Conservation (phyloP, 306 rosid genomes). For the Chamaecrista fasciculata region DNA sequence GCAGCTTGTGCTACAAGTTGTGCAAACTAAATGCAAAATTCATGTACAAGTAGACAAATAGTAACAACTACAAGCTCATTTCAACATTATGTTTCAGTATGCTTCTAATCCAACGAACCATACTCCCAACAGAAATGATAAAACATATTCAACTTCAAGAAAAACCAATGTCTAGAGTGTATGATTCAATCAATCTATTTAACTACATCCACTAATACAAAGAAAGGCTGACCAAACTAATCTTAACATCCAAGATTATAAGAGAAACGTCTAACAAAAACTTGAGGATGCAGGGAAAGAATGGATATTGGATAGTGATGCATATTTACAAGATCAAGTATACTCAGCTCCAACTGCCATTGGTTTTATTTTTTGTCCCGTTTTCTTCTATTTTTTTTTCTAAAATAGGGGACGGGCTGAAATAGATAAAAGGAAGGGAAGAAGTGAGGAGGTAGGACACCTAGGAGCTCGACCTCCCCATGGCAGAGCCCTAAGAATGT, state of each 20-base stretch:
- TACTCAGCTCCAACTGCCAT: too few species aligned
- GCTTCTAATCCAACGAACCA: slow-evolving; percentile 13
- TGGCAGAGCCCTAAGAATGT: too few species aligned
- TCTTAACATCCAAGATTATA: not conserved
- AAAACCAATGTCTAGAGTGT: not conserved
- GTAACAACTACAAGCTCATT: not conserved
- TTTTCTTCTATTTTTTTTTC: too few species aligned
- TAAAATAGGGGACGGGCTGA: too few species aligned
- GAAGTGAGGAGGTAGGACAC: too few species aligned
- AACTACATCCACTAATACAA: not conserved
- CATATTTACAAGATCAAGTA: not conserved
- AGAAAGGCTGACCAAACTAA: slow-evolving; percentile 12
- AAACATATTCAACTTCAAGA: not conserved
- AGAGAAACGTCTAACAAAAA: not conserved
- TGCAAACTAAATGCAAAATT: slow-evolving; percentile 8
- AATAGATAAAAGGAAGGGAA: too few species aligned
- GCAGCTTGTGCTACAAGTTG: slow-evolving; percentile 10
- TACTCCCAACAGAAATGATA: not conserved
- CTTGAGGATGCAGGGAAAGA: not conserved
- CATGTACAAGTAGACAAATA: slow-evolving; percentile 17
- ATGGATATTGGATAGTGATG: not conserved
- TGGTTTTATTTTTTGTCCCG: too few species aligned
- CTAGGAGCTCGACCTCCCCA: too few species aligned
- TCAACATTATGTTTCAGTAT: slow-evolving; percentile 4
- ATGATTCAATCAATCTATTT: not conserved